Percentiles rank a stretch among this genome's conserved stretches.
Conservation (phyloP, 2,329 filamentous ascomycete species). For the Thielaviopsis ethacetica region DNA sequence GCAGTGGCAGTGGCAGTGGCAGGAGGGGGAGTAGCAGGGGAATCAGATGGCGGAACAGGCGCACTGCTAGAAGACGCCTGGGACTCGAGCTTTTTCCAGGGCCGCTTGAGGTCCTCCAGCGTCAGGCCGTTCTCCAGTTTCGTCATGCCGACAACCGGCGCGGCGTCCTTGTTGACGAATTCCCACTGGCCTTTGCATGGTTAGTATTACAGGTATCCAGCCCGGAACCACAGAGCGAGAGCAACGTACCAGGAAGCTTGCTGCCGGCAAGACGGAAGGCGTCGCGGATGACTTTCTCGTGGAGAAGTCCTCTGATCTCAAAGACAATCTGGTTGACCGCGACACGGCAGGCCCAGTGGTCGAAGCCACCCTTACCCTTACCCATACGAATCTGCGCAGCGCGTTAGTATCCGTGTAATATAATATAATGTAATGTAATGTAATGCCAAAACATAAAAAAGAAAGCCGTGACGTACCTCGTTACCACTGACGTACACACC, state of each 20-base stretch:
- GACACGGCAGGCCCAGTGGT: conserved; percentile 86
- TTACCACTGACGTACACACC: conserved; percentile 94
- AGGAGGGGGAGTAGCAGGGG: not conserved
- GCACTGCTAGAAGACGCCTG: not conserved
- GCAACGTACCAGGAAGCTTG: conserved; percentile 71
- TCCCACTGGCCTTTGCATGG: conserved; percentile 54
- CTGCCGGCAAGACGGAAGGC: conserved; percentile 87
- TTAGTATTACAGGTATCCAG: conserved; percentile 14
- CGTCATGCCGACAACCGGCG: conserved; percentile 80
- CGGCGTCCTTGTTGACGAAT: conserved; percentile 84
- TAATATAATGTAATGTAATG: not conserved
- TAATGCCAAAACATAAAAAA: not conserved
- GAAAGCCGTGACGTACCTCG: conserved; percentile 38
- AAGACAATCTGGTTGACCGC: conserved; percentile 85
- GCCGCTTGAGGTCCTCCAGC: conserved; percentile 65
- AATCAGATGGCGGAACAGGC: not conserved
- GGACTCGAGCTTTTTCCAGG: conserved; percentile 35
- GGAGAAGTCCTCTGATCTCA: conserved; percentile 77
- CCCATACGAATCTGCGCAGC: conserved; percentile 70
- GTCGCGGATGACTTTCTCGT: conserved; percentile 88
- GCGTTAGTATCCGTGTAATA: conserved; percentile 9
- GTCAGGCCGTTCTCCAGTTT: conserved; percentile 68
- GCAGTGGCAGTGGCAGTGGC: conserved; percentile 2
- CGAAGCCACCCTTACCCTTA: conserved; percentile 94
- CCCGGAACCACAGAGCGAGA: not conserved